A percentile compares a stretch with the other conserved stretches of the same genome.
These are phyloP conservation scores for Globisporangium paroecandrum DNA, from an alignment of 352 stramenopile genomes.

Conservation along the genomic window DNA sequence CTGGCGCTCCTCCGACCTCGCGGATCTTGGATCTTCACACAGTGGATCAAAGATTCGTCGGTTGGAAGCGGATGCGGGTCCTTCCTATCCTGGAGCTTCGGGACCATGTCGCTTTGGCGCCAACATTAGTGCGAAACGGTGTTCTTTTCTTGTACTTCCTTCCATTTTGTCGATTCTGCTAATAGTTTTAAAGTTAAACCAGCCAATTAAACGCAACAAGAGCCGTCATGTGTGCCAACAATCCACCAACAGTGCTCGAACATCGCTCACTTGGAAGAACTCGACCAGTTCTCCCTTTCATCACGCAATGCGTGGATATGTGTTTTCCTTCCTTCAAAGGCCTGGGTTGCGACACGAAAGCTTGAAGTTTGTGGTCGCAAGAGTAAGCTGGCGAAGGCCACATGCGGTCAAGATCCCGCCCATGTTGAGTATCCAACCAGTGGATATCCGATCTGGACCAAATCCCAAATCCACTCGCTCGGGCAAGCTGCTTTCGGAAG, in stretches of 20 bases:
- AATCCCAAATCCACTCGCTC: not conserved
- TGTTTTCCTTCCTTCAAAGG: not conserved
- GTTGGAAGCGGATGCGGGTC: not conserved
- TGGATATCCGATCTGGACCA: not conserved
- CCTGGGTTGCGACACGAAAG: not conserved
- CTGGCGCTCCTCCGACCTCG: not conserved
- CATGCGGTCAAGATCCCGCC: not conserved
- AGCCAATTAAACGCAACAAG: not conserved
- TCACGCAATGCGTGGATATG: not conserved
- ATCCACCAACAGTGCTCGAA: no score
- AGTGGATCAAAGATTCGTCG: not conserved
- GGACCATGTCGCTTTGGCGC: not conserved
- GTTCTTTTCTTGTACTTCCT: not conserved
- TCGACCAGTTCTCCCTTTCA: no score
- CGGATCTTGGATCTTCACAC: not conserved
- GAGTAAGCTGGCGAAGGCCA: not conserved
- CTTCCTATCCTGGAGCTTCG: not conserved
- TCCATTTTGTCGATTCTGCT: not conserved
- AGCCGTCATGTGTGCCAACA: not conserved
- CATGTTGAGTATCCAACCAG: not conserved
- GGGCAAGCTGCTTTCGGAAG: no score
- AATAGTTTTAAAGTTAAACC: not conserved
- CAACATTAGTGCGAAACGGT: not conserved
- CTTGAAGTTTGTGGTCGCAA: not conserved
- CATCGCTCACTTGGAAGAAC: no score